A percentile compares a stretch with the other conserved stretches of the same genome.
Evolutionary conservation across 768 basidiomycete species (phyloP).

Genomic region (Xerocomellus amylosporus): DNA sequence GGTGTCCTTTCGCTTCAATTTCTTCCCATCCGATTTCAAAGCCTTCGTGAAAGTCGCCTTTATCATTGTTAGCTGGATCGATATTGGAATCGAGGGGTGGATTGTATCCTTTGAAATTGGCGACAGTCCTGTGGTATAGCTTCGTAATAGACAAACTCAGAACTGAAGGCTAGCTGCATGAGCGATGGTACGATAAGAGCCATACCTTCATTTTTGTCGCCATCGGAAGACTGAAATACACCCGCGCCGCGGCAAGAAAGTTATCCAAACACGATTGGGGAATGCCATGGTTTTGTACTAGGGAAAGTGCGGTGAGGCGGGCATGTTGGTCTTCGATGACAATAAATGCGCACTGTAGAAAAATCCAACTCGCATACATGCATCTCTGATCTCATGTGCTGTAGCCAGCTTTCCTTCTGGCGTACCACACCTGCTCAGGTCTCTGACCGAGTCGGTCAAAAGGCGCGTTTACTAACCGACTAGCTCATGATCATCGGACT

Average conservation of each 20-base stretch:
- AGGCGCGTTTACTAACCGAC: neutral
- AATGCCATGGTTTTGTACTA: slow-evolving; percentile 79
- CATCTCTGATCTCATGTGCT: slow-evolving; percentile 61
- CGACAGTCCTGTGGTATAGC: slow-evolving; percentile 65
- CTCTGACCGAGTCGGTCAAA: slow-evolving; percentile 9
- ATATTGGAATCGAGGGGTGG: slow-evolving; percentile 71
- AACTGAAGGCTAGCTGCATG: neutral
- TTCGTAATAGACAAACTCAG: slow-evolving; percentile 25
- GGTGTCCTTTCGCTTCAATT: slow-evolving; percentile 27
- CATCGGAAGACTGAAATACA: slow-evolving; percentile 65
- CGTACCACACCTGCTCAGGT: slow-evolving; percentile 19
- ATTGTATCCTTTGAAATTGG: slow-evolving; percentile 77
- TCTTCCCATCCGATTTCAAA: slow-evolving; percentile 83
- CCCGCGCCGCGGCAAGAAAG: slow-evolving; percentile 47
- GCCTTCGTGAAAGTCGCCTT: slow-evolving; percentile 90
- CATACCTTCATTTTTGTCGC: slow-evolving; percentile 65
- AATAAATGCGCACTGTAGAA: slow-evolving; percentile 59
- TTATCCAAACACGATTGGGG: slow-evolving; percentile 45
- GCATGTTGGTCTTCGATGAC: neutral
- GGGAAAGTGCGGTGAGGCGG: neutral
- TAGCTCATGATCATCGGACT: neutral
- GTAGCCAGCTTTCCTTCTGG: slow-evolving; percentile 40
- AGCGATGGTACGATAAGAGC: neutral
- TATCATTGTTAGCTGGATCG: slow-evolving; percentile 56
- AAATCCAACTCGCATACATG: slow-evolving; percentile 81